Evolutionary conservation across 2,329 filamentous ascomycete genomes (phyloP).

Genomic region (Neofusicoccum umdonicola): DNA sequence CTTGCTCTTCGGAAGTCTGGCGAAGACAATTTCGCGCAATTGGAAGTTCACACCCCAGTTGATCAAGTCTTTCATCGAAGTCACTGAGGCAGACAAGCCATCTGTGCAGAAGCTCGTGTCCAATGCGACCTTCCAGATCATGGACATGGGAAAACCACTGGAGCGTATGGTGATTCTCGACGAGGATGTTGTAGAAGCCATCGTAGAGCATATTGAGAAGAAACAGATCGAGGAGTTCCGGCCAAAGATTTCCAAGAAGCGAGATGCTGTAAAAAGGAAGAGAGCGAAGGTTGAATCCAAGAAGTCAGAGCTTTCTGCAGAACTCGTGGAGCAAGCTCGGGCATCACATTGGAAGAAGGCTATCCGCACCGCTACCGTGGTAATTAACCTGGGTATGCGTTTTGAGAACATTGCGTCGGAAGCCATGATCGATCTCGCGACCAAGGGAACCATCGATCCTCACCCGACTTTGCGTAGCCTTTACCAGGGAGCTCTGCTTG

Average conservation of each 20-base stretch:
- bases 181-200: constrained; percentile 64
- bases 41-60: constrained; percentile 94
- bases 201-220: constrained; percentile 44
- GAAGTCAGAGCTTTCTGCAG: constrained; percentile 76
- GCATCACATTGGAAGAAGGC: constrained; percentile 96
- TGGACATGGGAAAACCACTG: constrained; percentile 87
- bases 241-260: constrained; percentile 61
- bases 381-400: constrained; percentile 85
- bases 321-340: constrained; percentile 74
- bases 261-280: constrained; percentile 71
- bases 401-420: constrained; percentile 83
- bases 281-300: constrained; percentile 75
- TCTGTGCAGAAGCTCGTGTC: constrained; percentile 89
- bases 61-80: constrained; percentile 84
- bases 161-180: constrained; percentile 85
- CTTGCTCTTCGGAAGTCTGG: constrained; percentile 80
- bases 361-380: constrained; percentile 82
- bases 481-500: constrained; percentile 77
- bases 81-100: constrained; percentile 85
- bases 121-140: constrained; percentile 76
- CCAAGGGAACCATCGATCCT: constrained; percentile 79
- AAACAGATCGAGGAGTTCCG: constrained; percentile 57
- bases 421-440: constrained; percentile 78
- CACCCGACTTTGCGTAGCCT: constrained; percentile 82
- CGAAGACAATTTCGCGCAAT: constrained; percentile 83